Evolutionary conservation across 768 basidiomycete species (phyloP), one percentile per base, ranked within the genome.

Genomic region (Favolaschia claudopus): DNA sequence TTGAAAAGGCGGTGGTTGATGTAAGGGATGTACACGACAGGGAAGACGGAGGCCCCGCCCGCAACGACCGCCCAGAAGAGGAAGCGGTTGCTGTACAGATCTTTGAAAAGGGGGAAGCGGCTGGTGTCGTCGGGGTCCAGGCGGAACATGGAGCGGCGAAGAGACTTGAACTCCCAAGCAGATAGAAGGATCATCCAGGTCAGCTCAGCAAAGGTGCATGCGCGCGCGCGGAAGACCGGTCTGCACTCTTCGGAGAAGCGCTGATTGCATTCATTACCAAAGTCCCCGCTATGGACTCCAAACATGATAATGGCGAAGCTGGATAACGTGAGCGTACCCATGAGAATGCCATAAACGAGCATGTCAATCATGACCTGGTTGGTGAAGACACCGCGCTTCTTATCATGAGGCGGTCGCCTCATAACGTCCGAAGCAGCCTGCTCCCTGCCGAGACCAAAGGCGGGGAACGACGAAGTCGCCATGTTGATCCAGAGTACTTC

Each of bases 401-500:
- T 59, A 4, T 70, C 69, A 58, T 78, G 77, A 0, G 84, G 83
- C 0, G 77, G 78, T 49, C 72, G 71, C 42, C 71, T 74, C 83
- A 86, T 85, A 19, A 85, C 72, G 62, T 87, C 82, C 5, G 67
- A 38, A 1, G 82, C 77, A 3, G 85, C 79, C n/a, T 74, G 72
- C 64, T 85, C 79, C 15, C 83, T 62, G 13, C 85, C 85, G 20
- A 87, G 76, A 15, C 84, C 85, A 55, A 86, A 79, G 2, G 84
- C 84, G 13, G 85, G 85, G 17, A 82, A 81, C 2, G 82, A 80
- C 37, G 83, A 78, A 5, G 76, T 76, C 22, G 77, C 57, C 71
- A 83, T 81, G 65, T 84, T 85, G 43, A 84, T 75, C 81, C 82
- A 81, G 3, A 83, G 74, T n/a, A 81, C 78, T 12, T 76, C 79